phyloP scores from a whole-genome alignment of 2,329 filamentous ascomycete species.

The Pseudogymnoascus sp. region DNA sequence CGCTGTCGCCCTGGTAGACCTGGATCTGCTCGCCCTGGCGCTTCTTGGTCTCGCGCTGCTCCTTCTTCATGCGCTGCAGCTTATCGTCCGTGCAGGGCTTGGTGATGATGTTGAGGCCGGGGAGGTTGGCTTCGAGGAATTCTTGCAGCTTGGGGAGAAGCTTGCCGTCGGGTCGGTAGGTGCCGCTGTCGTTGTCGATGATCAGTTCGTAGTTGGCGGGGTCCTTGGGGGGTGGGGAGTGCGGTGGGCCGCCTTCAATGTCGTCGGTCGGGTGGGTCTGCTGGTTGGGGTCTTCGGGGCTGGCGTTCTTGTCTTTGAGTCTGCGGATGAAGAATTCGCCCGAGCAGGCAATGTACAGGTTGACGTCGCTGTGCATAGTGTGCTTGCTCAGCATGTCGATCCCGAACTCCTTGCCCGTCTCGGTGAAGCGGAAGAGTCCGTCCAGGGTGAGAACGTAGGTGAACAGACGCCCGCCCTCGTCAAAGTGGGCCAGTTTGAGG shows the following conservation, averaged over 20 bases:
- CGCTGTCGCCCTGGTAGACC: conserved; percentile 47
- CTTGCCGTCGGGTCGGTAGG: conserved; percentile 78
- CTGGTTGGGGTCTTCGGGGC: conserved; percentile 37
- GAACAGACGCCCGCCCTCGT: conserved; percentile 77
- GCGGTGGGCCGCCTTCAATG: conserved; percentile 40
- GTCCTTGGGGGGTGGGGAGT: conserved; percentile 37
- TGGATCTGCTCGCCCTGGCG: conserved; percentile 44
- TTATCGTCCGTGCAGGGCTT: conserved; percentile 74
- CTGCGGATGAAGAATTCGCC: conserved; percentile 88
- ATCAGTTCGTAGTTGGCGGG: conserved; percentile 70
- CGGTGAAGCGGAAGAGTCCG: conserved; percentile 80
- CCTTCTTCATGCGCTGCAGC: conserved; percentile 66
- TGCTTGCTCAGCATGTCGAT: conserved; percentile 92
- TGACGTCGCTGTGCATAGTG: conserved; percentile 93
- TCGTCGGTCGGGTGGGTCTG: conserved; percentile 47
- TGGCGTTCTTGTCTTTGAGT: conserved; percentile 40
- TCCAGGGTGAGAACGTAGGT: conserved; percentile 90
- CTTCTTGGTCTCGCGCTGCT: conserved; percentile 70
- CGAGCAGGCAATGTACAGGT: conserved; percentile 82
- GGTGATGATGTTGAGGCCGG: conserved; percentile 65
- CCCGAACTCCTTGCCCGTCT: conserved; percentile 91
- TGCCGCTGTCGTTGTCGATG: conserved; percentile 94
- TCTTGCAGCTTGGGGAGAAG: conserved; percentile 63
- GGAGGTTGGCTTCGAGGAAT: conserved; percentile 67
- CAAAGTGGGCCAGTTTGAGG: conserved; percentile 77